A percentile compares a stretch with the other conserved stretches of the same genome.
Evolutionary conservation across 257 asterid species (phyloP).

Genomic region (Solanum chmielewskii): DNA sequence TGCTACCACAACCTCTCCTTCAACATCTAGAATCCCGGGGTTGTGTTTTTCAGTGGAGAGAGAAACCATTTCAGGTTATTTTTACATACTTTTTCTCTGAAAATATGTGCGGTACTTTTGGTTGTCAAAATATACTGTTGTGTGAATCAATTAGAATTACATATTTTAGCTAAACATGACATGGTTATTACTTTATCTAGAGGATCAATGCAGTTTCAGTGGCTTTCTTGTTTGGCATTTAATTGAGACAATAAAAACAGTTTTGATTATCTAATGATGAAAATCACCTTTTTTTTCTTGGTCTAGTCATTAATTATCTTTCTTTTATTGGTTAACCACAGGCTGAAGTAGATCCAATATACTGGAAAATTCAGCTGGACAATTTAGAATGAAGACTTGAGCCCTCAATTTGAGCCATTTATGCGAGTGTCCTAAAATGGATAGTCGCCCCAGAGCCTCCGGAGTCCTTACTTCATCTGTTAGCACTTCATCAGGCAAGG

Average conservation of each 20-base stretch:
- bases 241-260: neutral
- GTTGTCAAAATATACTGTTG: neutral
- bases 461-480: neutral
- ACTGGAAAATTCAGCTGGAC: conserved; percentile 56
- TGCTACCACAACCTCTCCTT: conserved; percentile 42
- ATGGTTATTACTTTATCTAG: neutral
- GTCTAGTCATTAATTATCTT: neutral
- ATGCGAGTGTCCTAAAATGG: neutral
- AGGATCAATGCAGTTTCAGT: neutral
- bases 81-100: neutral
- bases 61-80: conserved; percentile 47
- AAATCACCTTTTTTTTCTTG: neutral
- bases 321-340: conserved; percentile 4
- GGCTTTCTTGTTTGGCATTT: neutral
- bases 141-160: neutral
- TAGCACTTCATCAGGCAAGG: neutral
- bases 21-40: conserved; percentile 76
- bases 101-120: neutral
- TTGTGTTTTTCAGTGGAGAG: conserved; percentile 67
- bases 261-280: neutral
- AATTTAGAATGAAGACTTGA: conserved; percentile 18
- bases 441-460: neutral
- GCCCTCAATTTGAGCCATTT: neutral
- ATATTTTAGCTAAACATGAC: neutral
- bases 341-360: conserved; percentile 70